Evolutionary conservation across 192 early-diverging fungal species (phyloP), one percentile per base, ranked within the genome.

Genomic region (Podila horticola): DNA sequence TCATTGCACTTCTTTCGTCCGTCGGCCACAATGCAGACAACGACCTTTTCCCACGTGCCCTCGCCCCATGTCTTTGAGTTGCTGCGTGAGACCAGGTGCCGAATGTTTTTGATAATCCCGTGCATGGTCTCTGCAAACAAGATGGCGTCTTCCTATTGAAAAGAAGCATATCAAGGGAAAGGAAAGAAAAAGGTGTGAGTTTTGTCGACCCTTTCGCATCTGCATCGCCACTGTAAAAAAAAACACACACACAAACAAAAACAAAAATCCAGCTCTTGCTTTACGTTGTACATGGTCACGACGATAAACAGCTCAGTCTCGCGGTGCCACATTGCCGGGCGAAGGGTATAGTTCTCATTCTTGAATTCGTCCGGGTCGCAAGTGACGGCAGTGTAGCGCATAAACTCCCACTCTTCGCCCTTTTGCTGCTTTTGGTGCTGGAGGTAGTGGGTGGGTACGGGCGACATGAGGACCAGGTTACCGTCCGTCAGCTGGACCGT

Each of bases 361-460:
- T 84, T 49, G 64, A 93, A 95, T 57, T 92, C 86, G 59, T 91
- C 71, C 10, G 94, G 90, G 73, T 92, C 90, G 64, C 86, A 91
- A 12, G 92, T 93, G 31, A 83, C 88, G 31, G 93, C 91, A 17
- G 92, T 93, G 73, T 95, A 94, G 77, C 91, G 81, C 86, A 93
- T 88, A 67, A 92, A 87, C 61, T 90, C 92, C 70, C 92, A 94
- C 70, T 94, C 93, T 38, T 85, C 86, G 9, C 84, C 87, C 24
- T 88, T 65, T 22, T 67, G 86, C 33, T 87, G 83, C 52, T 72
- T 74, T 11, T 89, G 84, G 62, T 87, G 77, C 6, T 88, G 70
- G 34, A 92, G 81, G 28, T 91, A 87, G 24, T 88, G 84, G 7
- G 62, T 75, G 3, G 92, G 92, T 15, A 92, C 91, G n/a, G 88